These are phyloP conservation scores for Phaeophleospora eucalypticola DNA, from an alignment of 2,329 filamentous ascomycete species.

Conservation along the genomic window DNA sequence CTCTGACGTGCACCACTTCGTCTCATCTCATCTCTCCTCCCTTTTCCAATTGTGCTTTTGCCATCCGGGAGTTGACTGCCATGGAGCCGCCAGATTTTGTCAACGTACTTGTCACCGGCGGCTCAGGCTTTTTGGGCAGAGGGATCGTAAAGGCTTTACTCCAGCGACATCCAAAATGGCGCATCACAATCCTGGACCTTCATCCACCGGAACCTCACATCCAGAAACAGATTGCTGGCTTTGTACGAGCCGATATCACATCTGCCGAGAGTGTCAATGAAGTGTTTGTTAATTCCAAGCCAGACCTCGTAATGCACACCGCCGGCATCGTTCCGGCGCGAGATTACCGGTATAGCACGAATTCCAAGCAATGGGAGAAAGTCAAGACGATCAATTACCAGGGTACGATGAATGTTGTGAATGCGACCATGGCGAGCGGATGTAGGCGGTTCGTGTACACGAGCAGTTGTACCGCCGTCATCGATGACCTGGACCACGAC, in stretches of 20 bases:
- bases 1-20: too few relatives aligned
- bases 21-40: too few relatives aligned
- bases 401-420: constrained; percentile 73
- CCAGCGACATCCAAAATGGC: constrained; percentile 34
- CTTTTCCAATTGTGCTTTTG: too few relatives aligned
- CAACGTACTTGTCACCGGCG: constrained; percentile 48
- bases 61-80: too few relatives aligned
- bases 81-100: constrained; percentile 59
- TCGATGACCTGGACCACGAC: constrained; percentile 70
- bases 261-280: constrained; percentile 31
- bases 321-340: constrained; percentile 52
- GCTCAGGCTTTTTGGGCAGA: constrained; percentile 45
- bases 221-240: constrained; percentile 26
- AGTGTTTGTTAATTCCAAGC: constrained; percentile 57
- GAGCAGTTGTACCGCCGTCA: constrained; percentile 79
- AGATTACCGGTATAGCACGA: constrained; percentile 37
- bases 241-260: constrained; percentile 40
- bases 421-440: constrained; percentile 63
- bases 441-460: constrained; percentile 88
- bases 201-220: constrained; percentile 27
- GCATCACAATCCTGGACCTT: constrained; percentile 40
- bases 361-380: constrained; percentile 46
- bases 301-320: constrained; percentile 86
- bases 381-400: constrained; percentile 83
- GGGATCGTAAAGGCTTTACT: constrained; percentile 39